phyloP scores from a whole-genome alignment of 2,329 filamentous ascomycete genomes.

The Aspergillus costaricaensis region DNA sequence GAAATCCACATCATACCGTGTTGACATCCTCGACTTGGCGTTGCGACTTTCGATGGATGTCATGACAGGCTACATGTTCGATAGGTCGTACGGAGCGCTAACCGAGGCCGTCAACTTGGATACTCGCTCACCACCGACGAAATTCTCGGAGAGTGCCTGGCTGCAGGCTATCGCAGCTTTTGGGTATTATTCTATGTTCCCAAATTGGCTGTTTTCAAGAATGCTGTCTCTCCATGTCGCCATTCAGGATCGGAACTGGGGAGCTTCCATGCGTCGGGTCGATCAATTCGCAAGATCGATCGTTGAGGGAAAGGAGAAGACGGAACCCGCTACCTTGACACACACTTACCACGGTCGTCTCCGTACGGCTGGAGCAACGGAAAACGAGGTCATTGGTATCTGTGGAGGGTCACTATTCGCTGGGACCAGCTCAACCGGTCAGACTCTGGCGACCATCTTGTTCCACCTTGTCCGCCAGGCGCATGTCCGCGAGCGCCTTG shows the following conservation, averaged over 20 bases:
- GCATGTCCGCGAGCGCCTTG: not conserved
- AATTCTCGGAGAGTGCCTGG: not conserved
- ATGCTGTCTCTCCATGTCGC: not conserved
- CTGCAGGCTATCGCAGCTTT: not conserved
- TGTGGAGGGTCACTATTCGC: constrained; percentile 8
- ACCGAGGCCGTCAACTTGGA: not conserved
- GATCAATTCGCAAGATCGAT: not conserved
- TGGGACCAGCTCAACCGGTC: constrained; percentile 3
- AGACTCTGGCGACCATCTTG: constrained; percentile 4
- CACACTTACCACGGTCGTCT: constrained; percentile 6
- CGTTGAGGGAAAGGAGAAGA: not conserved
- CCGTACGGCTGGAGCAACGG: not conserved
- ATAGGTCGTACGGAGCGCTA: constrained; percentile 1
- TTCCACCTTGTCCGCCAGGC: constrained; percentile 6
- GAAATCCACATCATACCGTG: not conserved
- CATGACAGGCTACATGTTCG: constrained; percentile 7
- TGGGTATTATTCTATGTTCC: not conserved
- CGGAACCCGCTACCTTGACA: not conserved
- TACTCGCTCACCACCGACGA: not conserved
- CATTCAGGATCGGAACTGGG: not conserved
- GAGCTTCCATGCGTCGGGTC: not conserved
- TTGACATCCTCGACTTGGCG: not conserved
- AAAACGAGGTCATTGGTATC: not conserved
- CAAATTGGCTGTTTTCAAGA: not conserved
- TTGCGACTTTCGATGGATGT: constrained; percentile 5